Evolutionary conservation across 2,329 filamentous ascomycete genomes (phyloP).

Genomic region (Aureobasidium sp.): DNA sequence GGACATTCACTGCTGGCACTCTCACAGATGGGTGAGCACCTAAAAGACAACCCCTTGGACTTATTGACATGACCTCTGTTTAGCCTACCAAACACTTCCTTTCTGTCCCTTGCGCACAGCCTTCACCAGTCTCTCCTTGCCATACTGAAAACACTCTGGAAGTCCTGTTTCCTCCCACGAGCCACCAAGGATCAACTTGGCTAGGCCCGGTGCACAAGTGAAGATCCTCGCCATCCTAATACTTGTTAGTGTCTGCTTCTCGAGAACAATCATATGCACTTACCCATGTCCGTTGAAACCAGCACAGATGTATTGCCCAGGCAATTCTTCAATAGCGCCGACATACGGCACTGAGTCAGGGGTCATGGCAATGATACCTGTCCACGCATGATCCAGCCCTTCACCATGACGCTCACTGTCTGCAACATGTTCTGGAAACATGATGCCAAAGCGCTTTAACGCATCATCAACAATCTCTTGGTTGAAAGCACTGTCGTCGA

Average conservation of each 20-base stretch:
- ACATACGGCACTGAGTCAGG: conserved; percentile 41
- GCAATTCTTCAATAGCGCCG: conserved; percentile 34
- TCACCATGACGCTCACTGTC: conserved; percentile 32
- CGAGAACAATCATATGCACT: conserved; percentile 17
- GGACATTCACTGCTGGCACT: background rate
- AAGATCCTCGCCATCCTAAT: conserved; percentile 39
- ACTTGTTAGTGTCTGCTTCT: background rate
- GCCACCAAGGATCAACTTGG: conserved; percentile 35
- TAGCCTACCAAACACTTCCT: conserved; percentile 13
- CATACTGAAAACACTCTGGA: conserved; percentile 33
- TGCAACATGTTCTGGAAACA: conserved; percentile 28
- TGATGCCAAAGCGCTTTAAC: conserved; percentile 28
- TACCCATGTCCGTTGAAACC: conserved; percentile 43
- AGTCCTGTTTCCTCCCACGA: conserved; percentile 34
- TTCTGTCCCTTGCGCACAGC: conserved; percentile 11
- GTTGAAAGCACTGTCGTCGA: conserved; percentile 36
- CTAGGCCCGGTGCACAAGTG: conserved; percentile 40
- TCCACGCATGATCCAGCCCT: conserved; percentile 42
- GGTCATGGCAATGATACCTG: conserved; percentile 44
- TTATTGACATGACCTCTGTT: background rate
- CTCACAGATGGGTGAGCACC: background rate
- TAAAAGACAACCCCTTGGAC: background rate
- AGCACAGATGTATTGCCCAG: conserved; percentile 45
- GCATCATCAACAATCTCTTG: conserved; percentile 37
- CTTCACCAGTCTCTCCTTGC: conserved; percentile 17